A percentile compares a stretch with the other conserved stretches of the same genome.
phyloP scores from a whole-genome alignment of 495 filamentous ascomycete species.

The Xylaria venustula region DNA sequence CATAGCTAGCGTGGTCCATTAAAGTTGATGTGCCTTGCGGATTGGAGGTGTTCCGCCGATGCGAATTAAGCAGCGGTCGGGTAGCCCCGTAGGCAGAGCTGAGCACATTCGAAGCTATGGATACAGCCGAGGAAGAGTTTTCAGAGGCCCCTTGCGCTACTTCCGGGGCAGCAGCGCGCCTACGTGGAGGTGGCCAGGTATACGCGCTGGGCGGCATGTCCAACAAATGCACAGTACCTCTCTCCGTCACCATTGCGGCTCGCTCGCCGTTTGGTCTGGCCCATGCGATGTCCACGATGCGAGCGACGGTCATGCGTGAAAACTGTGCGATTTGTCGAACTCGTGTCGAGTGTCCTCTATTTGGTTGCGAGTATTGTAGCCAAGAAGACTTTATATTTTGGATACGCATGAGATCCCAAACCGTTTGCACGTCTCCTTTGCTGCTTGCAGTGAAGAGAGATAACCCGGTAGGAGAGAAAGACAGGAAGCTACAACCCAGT shows the following conservation, averaged over 20 bases:
- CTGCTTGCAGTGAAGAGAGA: constrained; percentile 83
- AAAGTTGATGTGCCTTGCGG: constrained; percentile 53
- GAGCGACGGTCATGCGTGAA: constrained; percentile 84
- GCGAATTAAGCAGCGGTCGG: constrained; percentile 46
- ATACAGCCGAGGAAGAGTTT: constrained; percentile 49
- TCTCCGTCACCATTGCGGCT: constrained; percentile 81
- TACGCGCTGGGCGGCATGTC: constrained; percentile 81
- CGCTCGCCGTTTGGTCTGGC: constrained; percentile 75
- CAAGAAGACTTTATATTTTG: constrained; percentile 54
- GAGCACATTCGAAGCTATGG: constrained; percentile 58
- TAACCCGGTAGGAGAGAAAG: constrained; percentile 81
- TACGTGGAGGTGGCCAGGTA: constrained; percentile 84
- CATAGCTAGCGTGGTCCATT: constrained; percentile 66
- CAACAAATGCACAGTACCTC: constrained; percentile 90
- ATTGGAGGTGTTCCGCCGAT: constrained; percentile 48
- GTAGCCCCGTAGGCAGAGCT: constrained; percentile 63
- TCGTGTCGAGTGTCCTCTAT: constrained; percentile 35
- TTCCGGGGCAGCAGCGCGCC: constrained; percentile 47
- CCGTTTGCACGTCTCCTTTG: constrained; percentile 87
- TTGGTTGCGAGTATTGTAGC: constrained; percentile 39
- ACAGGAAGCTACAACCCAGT: constrained; percentile 86
- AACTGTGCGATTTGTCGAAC: constrained; percentile 85
- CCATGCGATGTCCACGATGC: constrained; percentile 89
- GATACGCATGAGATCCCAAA: constrained; percentile 89
- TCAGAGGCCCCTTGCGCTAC: constrained; percentile 34